phyloP scores from a whole-genome alignment of 2,329 filamentous ascomycete species.

The Phoma sp. region DNA sequence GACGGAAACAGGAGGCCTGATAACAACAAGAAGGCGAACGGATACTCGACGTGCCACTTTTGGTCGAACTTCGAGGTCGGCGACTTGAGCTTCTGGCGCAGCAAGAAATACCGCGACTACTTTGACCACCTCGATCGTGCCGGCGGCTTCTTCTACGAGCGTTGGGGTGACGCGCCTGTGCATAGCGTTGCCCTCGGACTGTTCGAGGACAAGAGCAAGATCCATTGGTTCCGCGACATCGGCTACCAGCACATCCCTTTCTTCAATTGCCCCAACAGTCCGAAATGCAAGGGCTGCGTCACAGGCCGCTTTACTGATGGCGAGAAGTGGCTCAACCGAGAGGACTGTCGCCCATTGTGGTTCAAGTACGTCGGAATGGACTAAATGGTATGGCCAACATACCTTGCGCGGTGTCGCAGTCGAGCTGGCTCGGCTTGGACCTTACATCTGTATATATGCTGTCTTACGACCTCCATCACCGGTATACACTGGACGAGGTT shows the following conservation, averaged over 20 bases:
- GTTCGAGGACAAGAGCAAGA: constrained; percentile 87
- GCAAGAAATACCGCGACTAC: constrained; percentile 89
- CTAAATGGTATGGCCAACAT: constrained; percentile 46
- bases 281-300: constrained; percentile 89
- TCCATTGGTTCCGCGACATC: constrained; percentile 99
- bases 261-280: constrained; percentile 97
- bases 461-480: neutral
- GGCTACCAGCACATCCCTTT: constrained; percentile 98
- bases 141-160: constrained; percentile 97
- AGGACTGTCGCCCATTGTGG: constrained; percentile 96
- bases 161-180: constrained; percentile 97
- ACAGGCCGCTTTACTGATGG: constrained; percentile 89
- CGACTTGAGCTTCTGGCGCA: constrained; percentile 91
- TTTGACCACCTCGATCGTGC: constrained; percentile 94
- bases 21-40: constrained; percentile 81
- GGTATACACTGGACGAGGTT: constrained; percentile 3
- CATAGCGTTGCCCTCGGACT: constrained; percentile 92
- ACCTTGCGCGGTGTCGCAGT: constrained; percentile 1
- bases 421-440: constrained; percentile 8
- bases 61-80: constrained; percentile 99
- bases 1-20: constrained; percentile 78
- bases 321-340: constrained; percentile 80
- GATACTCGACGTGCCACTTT: constrained; percentile 98
- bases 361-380: constrained; percentile 92
- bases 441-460: neutral